These are phyloP conservation scores for Colletotrichum nymphaeae DNA, from an alignment of 2,329 filamentous ascomycete species.

Conservation along the genomic window DNA sequence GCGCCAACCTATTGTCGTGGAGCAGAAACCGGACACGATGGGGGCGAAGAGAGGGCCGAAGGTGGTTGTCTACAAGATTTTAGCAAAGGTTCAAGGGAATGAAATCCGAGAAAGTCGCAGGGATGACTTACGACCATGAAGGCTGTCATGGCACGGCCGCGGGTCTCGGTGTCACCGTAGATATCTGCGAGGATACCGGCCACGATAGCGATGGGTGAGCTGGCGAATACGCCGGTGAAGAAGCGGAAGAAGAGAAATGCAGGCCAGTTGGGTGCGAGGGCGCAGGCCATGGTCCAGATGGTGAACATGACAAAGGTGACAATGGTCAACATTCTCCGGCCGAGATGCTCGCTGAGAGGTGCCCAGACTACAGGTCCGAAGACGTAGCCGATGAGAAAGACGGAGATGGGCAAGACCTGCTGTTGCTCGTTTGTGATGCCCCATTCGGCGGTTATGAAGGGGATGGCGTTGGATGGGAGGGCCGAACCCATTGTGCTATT, in stretches of 20 bases:
- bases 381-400: slow-evolving; percentile 74
- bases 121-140: slow-evolving; percentile 68
- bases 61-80: slow-evolving; percentile 62
- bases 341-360: slow-evolving; percentile 74
- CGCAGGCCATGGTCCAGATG: slow-evolving; percentile 66
- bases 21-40: slow-evolving; percentile 72
- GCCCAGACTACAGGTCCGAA: slow-evolving; percentile 72
- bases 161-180: slow-evolving; percentile 64
- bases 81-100: background rate
- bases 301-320: slow-evolving; percentile 60
- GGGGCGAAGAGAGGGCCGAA: slow-evolving; percentile 76
- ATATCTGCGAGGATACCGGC: slow-evolving; percentile 75
- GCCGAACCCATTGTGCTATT: slow-evolving; percentile 76
- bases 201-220: slow-evolving; percentile 71
- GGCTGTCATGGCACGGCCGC: slow-evolving; percentile 70
- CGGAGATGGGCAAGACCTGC: slow-evolving; percentile 68
- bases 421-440: slow-evolving; percentile 59
- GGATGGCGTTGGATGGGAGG: slow-evolving; percentile 72
- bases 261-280: slow-evolving; percentile 63
- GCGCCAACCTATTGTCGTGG: slow-evolving; percentile 70
- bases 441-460: slow-evolving; percentile 69
- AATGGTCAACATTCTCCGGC: slow-evolving; percentile 61
- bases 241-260: slow-evolving; percentile 67
- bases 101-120: background rate
- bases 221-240: slow-evolving; percentile 64